These are phyloP conservation scores for Hericium coralloides DNA, from an alignment of 768 basidiomycete genomes.

Conservation along the genomic window DNA sequence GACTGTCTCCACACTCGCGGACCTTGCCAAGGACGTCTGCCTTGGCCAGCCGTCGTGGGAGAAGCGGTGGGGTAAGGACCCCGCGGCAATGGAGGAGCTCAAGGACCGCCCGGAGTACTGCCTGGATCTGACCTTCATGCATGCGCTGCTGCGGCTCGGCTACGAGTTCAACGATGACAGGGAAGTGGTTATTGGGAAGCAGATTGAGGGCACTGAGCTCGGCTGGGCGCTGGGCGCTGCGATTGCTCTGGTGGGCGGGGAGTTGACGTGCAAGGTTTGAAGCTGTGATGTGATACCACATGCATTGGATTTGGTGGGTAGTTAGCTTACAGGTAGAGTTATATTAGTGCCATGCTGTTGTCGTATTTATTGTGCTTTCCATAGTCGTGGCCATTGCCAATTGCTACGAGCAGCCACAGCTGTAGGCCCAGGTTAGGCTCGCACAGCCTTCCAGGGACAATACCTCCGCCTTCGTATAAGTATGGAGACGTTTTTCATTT, in stretches of 20 bases:
- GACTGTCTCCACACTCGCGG: constrained; percentile 46
- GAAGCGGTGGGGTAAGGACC: constrained; percentile 35
- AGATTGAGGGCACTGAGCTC: constrained; percentile 81
- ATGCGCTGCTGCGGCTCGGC: constrained; percentile 75
- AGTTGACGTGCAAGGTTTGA: constrained; percentile 42
- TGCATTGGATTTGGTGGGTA: background rate
- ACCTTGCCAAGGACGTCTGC: constrained; percentile 67
- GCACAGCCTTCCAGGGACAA: too few species aligned
- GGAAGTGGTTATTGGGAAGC: constrained; percentile 74
- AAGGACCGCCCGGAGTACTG: constrained; percentile 88
- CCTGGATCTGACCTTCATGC: constrained; percentile 93
- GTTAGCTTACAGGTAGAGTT: background rate
- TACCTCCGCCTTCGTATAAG: too few species aligned
- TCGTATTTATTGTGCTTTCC: background rate
- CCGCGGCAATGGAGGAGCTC: constrained; percentile 55
- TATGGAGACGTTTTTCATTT: too few species aligned
- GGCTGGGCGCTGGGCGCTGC: constrained; percentile 91
- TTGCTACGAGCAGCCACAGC: too few species aligned
- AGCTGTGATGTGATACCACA: background rate
- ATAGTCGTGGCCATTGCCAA: too few species aligned
- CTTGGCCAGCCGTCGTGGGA: constrained; percentile 54
- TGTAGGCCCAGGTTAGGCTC: too few species aligned
- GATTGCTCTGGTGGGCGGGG: constrained; percentile 60
- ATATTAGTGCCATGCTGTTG: background rate
- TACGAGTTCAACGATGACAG: constrained; percentile 78